Conservation (phyloP, 2,329 filamentous ascomycete genomes). For the Talaromyces piceae region DNA sequence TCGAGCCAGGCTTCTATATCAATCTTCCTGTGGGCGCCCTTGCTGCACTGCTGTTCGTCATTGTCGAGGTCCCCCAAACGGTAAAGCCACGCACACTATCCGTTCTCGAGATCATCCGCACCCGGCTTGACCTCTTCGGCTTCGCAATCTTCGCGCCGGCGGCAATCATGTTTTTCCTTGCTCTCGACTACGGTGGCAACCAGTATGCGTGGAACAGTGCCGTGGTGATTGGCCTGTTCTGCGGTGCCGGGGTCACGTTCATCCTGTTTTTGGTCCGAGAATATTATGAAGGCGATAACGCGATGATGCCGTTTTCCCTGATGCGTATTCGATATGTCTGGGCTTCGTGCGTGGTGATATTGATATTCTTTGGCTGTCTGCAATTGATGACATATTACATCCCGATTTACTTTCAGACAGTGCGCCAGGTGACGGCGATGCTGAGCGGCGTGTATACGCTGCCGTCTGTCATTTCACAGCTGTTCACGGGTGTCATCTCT, state of each 20-base stretch:
- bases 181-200: slow-evolving; percentile 13
- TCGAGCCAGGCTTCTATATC: slow-evolving; percentile 23
- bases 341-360: slow-evolving; percentile 17
- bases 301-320: slow-evolving; percentile 32
- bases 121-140: slow-evolving; percentile 10
- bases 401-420: slow-evolving; percentile 21
- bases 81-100: slow-evolving; percentile 6
- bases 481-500: slow-evolving; percentile 3
- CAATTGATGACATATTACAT: slow-evolving; percentile 16
- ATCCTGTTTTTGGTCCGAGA: slow-evolving; percentile 16
- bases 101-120: slow-evolving; percentile 5
- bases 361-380: slow-evolving; percentile 21
- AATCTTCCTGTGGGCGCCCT: slow-evolving; percentile 13
- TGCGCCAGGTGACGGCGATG: slow-evolving; percentile 16
- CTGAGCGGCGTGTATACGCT: slow-evolving; percentile 14
- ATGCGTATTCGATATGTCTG: slow-evolving; percentile 21
- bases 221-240: slow-evolving; percentile 13
- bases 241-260: slow-evolving; percentile 14
- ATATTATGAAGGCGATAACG: slow-evolving; percentile 15
- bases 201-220: slow-evolving; percentile 12
- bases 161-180: slow-evolving; percentile 14
- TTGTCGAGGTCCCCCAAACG: slow-evolving; percentile 5
- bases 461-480: slow-evolving; percentile 4
- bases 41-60: slow-evolving; percentile 10
- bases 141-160: slow-evolving; percentile 10